A percentile compares a stretch with the other conserved stretches of the same genome.
Conservation (phyloP, 2,329 filamentous ascomycete species). For the Cladosporium sp. region DNA sequence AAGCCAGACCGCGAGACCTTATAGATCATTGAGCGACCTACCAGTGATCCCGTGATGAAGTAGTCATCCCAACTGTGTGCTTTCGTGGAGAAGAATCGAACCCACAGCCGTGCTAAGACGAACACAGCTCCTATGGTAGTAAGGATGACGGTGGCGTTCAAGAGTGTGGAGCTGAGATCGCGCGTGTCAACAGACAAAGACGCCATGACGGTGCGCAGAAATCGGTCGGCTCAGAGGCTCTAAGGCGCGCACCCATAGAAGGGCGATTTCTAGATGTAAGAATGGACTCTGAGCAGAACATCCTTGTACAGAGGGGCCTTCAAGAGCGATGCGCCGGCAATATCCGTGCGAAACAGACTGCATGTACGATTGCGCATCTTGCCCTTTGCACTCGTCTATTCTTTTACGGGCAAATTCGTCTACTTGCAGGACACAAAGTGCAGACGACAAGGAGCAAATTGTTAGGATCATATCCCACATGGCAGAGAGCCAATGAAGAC, state of each 20-base stretch:
- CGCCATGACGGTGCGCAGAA: neutral
- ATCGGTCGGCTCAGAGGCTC: neutral
- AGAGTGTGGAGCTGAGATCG: neutral
- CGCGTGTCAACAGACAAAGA: neutral
- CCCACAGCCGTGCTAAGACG: constrained; percentile 1
- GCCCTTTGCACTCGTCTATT: neutral
- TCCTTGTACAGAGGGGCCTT: neutral
- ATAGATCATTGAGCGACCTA: neutral
- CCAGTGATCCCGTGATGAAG: constrained; percentile 5
- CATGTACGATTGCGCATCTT: neutral
- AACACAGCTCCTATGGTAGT: constrained; percentile 8
- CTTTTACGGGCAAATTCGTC: neutral
- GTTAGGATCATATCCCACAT: neutral
- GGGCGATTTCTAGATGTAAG: neutral
- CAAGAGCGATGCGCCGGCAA: neutral
- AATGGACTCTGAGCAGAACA: neutral
- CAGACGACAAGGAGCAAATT: neutral
- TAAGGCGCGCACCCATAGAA: neutral
- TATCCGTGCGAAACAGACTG: neutral
- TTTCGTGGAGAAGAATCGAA: constrained; percentile 4
- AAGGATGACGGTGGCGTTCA: neutral
- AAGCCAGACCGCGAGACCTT: too few species aligned
- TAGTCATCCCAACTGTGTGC: constrained; percentile 12
- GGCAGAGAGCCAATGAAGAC: neutral
- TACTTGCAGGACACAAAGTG: neutral